Evolutionary conservation across 2,329 filamentous ascomycete genomes (phyloP).

Genomic region (Calonectria fujianensis): DNA sequence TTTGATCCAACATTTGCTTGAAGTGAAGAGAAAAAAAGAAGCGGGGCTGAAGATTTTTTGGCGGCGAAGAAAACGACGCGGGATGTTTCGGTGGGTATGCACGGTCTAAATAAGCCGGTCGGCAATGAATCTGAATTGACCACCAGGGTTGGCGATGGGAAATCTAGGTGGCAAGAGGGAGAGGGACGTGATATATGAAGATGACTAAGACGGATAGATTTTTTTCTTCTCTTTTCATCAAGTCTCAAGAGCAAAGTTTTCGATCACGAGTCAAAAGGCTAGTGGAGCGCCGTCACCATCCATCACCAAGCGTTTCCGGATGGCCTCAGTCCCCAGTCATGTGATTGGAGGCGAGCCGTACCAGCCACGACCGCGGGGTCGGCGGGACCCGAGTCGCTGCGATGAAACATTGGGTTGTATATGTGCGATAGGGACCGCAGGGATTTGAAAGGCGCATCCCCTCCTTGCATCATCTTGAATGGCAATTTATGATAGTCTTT

Average conservation of each 20-base stretch:
- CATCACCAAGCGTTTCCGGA: conserved; percentile 37
- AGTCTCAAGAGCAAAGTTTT: conserved; percentile 52
- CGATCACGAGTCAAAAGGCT: conserved; percentile 47
- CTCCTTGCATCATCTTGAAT: conserved; percentile 25
- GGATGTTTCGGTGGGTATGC: conserved; percentile 9
- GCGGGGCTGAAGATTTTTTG: conserved; percentile 55
- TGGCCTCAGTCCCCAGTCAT: conserved; percentile 45
- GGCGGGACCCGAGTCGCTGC: conserved; percentile 28
- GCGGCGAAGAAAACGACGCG: conserved; percentile 51
- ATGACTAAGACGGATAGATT: conserved; percentile 45
- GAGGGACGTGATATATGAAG: conserved; percentile 2
- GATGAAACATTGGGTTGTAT: conserved; percentile 33
- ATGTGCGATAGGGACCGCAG: conserved; percentile 13
- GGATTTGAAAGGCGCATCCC: conserved; percentile 8
- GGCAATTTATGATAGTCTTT: background rate
- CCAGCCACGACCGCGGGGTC: conserved; percentile 28
- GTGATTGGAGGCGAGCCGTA: conserved; percentile 45
- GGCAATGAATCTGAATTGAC: background rate
- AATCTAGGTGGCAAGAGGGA: background rate
- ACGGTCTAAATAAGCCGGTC: background rate
- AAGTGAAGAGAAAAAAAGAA: conserved; percentile 53
- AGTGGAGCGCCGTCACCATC: conserved; percentile 49
- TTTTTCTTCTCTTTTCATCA: background rate
- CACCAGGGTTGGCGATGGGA: background rate
- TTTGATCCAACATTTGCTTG: conserved; percentile 60